Conservation (phyloP, 225 moss, liverwort and hornwort species). For the Pseudisothecium myosuroides region DNA sequence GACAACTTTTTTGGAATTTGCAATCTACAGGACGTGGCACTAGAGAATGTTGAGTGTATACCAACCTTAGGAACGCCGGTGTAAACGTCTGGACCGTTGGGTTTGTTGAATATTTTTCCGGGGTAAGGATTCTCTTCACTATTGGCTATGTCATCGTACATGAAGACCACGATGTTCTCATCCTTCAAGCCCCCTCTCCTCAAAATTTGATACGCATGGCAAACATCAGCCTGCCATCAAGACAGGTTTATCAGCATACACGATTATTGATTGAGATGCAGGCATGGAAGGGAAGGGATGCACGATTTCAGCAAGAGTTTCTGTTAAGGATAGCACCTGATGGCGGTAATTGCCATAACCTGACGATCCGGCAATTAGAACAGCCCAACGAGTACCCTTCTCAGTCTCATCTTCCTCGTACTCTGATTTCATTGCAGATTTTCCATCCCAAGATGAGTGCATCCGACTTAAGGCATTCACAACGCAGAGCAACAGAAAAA, state of each 20-base stretch:
- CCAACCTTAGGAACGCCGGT: conserved; percentile 44
- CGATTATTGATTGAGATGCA: background rate
- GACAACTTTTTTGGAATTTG: background rate
- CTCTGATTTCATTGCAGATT: background rate
- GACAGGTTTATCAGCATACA: background rate
- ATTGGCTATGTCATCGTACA: conserved; percentile 48
- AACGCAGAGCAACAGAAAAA: conserved; percentile 9
- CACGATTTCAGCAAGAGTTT: background rate
- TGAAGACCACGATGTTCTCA: conserved; percentile 53
- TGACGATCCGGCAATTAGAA: conserved; percentile 38
- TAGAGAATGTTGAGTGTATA: background rate
- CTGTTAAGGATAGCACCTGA: conserved; percentile 2
- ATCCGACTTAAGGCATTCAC: conserved; percentile 1
- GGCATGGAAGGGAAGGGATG: background rate
- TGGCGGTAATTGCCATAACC: conserved; percentile 37
- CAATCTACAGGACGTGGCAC: background rate
- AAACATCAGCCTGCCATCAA: conserved; percentile 39
- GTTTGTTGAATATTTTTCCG: conserved; percentile 44
- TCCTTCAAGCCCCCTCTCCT: conserved; percentile 39
- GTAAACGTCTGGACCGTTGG: conserved; percentile 35
- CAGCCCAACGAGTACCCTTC: conserved; percentile 26
- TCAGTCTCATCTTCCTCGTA: background rate
- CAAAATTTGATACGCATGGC: conserved; percentile 53
- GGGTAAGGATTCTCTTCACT: conserved; percentile 29
- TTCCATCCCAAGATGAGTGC: conserved; percentile 6